Base-by-base conservation (phyloP, 2,329 filamentous ascomycete species). In the Epichloe coenophiala region DNA sequence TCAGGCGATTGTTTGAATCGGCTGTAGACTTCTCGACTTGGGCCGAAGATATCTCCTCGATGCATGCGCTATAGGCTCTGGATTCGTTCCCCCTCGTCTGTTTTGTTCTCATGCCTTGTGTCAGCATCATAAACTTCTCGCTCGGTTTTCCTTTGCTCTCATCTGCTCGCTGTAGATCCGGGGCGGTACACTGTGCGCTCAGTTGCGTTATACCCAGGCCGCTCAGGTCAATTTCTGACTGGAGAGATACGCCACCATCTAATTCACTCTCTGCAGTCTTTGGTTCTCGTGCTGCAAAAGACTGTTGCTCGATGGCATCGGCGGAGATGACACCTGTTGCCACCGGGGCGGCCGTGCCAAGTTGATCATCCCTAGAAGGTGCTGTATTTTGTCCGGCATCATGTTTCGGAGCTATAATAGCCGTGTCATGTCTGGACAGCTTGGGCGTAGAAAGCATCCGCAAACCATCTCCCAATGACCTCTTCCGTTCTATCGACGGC, bases 391-490 rank as follows among this genome's bases (percentile, higher is more conserved):
- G 21, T 42, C 15, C 19, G n/a, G 15, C 12, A 17, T 37, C 17
- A 7, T 11, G 7, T 9, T 23, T 19, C 2, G 48, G 44, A 23
- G 13, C 27, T 8, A 17, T 27, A 7, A 52, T 19, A 3, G 43
- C 51, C 11, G 45, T 48, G 12, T 47, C 43, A 38, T 52, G 35
- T 39, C 35, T 36, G 8, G 21, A 15, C 31, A 51, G 36, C 33
- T 37, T 47, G 17, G 48, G 19, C 11, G 46, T 45, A 19, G 49
- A 47, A 21, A 48, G 40, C n/a, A 47, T 35, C 31, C 52, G 48
- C 4, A 36, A 43, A 8, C 49, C 52, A 43, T 54, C 42, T 42
- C 45, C 47, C 12, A 57, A 50, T n/a, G 53, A 57, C 31, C 45
- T 37, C 11, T 48, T 54, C 47, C 38, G 45, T 37, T 17, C 49